Percentiles rank a stretch among this genome's conserved stretches.
phyloP scores from a whole-genome alignment of 2,329 filamentous ascomycete species.

The Aspergillus ochraceus region DNA sequence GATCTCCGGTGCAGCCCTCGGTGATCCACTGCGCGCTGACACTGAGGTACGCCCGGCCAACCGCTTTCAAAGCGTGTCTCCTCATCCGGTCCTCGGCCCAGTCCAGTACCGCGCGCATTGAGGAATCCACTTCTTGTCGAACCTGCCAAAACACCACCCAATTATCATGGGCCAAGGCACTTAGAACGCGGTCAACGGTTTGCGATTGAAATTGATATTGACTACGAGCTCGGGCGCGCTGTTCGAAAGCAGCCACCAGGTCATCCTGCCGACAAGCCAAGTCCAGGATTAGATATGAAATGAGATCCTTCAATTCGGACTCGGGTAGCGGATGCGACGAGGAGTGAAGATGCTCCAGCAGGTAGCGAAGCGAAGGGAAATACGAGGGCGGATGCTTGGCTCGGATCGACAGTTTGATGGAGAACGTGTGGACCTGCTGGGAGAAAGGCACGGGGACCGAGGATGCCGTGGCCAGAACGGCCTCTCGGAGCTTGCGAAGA shows the following conservation, averaged over 20 bases:
- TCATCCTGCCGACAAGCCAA: conserved; percentile 80
- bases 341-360: conserved; percentile 70
- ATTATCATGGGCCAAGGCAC: conserved; percentile 75
- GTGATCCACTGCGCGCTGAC: conserved; percentile 72
- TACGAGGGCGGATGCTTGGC: conserved; percentile 84
- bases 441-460: conserved; percentile 77
- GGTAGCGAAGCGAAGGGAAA: conserved; percentile 78
- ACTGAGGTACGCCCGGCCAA: conserved; percentile 77
- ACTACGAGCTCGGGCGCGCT: conserved; percentile 52
- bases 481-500: conserved; percentile 89
- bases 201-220: conserved; percentile 63
- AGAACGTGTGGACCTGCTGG: conserved; percentile 87
- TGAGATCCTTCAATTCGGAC: conserved; percentile 75
- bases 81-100: conserved; percentile 75
- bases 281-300: conserved; percentile 80
- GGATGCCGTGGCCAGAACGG: conserved; percentile 70
- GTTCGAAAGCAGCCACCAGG: conserved; percentile 68
- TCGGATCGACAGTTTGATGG: conserved; percentile 79
- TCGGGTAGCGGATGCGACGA: conserved; percentile 65
- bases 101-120: conserved; percentile 76
- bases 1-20: conserved; percentile 49
- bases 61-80: conserved; percentile 78
- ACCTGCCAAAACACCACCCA: conserved; percentile 76
- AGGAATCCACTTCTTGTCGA: conserved; percentile 72
- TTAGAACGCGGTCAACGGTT: conserved; percentile 68